These are phyloP conservation scores for Fagopyrum homotropicum DNA, from an alignment of 148 eudicot genomes.

Conservation along the genomic window DNA sequence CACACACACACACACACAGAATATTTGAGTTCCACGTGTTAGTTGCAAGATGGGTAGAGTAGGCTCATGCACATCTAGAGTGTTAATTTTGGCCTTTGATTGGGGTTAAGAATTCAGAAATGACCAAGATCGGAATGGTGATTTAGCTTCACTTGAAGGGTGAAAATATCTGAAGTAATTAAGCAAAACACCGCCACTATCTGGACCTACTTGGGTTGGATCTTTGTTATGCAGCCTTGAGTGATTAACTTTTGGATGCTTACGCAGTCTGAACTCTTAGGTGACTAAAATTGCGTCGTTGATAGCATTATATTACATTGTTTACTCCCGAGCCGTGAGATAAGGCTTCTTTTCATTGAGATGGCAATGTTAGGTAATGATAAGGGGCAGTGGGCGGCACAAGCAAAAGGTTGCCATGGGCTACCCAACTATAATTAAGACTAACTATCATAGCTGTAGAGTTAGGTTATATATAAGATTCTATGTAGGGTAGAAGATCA, in stretches of 20 bases:
- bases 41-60: neutral
- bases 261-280: neutral
- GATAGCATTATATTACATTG: too few relatives aligned
- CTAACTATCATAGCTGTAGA: neutral
- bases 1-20: too few relatives aligned
- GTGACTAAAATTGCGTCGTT: neutral
- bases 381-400: neutral
- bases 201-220: neutral
- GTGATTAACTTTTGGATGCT: neutral
- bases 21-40: neutral
- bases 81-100: slow-evolving; percentile 10
- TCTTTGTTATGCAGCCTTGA: neutral
- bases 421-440: neutral
- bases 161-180: neutral
- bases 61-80: neutral
- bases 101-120: neutral
- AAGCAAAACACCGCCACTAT: neutral
- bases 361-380: neutral
- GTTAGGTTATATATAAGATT: neutral
- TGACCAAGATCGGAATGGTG: neutral
- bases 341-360: neutral
- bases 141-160: neutral
- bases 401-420: neutral
- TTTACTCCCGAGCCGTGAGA: neutral
- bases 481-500: too few relatives aligned